A percentile compares a stretch with the other conserved stretches of the same genome.
Conservation (phyloP, 495 filamentous ascomycete genomes). For the Penicillium atrosanguineum region DNA sequence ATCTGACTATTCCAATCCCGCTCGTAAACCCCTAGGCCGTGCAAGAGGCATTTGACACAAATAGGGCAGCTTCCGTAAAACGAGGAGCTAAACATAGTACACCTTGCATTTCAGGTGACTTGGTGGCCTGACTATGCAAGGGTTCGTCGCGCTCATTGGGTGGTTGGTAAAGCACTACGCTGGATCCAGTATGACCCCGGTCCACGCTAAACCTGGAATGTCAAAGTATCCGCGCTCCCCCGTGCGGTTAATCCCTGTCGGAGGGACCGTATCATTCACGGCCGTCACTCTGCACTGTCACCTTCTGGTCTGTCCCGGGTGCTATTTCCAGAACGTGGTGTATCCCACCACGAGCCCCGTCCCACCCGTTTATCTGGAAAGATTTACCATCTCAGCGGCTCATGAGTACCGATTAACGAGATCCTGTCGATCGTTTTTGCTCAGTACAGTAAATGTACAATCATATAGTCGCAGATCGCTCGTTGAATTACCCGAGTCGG, state of each 20-base stretch:
- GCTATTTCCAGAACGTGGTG: conserved; percentile 10
- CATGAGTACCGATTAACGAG: background rate
- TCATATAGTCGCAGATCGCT: background rate
- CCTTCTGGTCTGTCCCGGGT: conserved; percentile 16
- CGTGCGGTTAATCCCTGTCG: conserved; percentile 5
- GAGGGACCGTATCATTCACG: conserved; percentile 22
- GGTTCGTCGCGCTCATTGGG: conserved; percentile 22
- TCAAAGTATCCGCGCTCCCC: background rate
- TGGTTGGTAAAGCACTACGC: background rate
- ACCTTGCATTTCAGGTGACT: conserved; percentile 37
- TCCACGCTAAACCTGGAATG: background rate
- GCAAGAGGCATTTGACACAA: background rate
- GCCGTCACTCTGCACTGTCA: conserved; percentile 39
- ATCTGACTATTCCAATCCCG: background rate
- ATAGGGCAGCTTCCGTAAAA: background rate
- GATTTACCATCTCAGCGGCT: conserved; percentile 4
- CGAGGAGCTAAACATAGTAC: conserved; percentile 40
- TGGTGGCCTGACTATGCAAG: conserved; percentile 37
- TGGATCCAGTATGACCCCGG: background rate
- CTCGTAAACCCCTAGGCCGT: background rate
- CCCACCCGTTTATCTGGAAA: background rate
- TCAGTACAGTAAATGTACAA: background rate
- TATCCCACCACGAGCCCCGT: background rate
- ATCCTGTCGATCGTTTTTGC: conserved; percentile 20
- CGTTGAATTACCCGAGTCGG: background rate